phyloP scores from a whole-genome alignment of 257 asterid species.

The Solanum pinnatisectum region DNA sequence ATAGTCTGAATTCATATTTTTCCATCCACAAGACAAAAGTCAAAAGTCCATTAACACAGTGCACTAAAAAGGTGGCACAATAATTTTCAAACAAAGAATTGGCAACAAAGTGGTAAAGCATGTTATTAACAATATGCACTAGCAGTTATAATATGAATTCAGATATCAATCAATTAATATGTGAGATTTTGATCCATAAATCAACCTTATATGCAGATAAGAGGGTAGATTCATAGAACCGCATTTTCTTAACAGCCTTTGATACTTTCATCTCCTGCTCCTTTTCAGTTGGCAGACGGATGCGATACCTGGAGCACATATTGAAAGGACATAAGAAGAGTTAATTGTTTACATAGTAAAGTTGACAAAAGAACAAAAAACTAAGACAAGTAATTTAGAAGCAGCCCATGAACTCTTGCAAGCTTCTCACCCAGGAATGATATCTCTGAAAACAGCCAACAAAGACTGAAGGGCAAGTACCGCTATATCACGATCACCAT shows the following conservation, averaged over 20 bases:
- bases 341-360: not conserved
- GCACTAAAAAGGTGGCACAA: not conserved
- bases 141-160: not conserved
- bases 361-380: not conserved
- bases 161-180: not conserved
- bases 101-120: not conserved
- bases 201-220: slow-evolving; percentile 81
- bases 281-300: slow-evolving; percentile 91
- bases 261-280: slow-evolving; percentile 95
- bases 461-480: slow-evolving; percentile 69
- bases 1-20: not conserved
- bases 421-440: slow-evolving; percentile 79
- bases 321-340: slow-evolving; percentile 7
- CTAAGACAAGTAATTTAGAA: not conserved
- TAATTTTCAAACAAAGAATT: not conserved
- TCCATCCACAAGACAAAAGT: not conserved
- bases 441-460: slow-evolving; percentile 92
- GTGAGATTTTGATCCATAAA: not conserved
- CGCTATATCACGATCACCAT: slow-evolving; percentile 46
- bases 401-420: not conserved
- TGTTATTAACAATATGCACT: not conserved
- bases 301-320: slow-evolving; percentile 60
- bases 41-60: not conserved
- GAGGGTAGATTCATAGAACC: slow-evolving; percentile 72
- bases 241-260: slow-evolving; percentile 64